Evolutionary conservation across 352 stramenopile species (phyloP).

Genomic region (Thraustochytrium aureum): DNA sequence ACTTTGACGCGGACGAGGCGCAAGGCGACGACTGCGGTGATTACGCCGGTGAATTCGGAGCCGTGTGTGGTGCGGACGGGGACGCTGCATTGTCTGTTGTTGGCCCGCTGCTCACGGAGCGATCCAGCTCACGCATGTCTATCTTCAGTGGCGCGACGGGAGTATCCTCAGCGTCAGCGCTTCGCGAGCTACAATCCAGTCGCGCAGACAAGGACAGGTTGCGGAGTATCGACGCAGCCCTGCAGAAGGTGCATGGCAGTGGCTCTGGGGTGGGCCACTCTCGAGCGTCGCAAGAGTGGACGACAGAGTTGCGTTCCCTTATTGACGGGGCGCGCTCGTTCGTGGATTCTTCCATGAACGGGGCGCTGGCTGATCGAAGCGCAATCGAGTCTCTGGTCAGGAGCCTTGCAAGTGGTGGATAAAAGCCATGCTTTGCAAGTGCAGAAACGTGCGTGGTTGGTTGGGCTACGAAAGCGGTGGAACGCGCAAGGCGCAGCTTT

Average conservation of each 20-base stretch:
- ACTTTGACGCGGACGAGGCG: not conserved
- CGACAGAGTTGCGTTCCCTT: not conserved
- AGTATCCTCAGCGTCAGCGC: not conserved
- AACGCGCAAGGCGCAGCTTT: not conserved
- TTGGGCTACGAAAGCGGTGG: not conserved
- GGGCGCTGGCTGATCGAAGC: not conserved
- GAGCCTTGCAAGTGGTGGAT: not conserved
- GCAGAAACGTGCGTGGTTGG: too few species aligned
- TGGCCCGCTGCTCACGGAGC: not conserved
- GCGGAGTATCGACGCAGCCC: not conserved
- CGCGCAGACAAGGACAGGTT: not conserved
- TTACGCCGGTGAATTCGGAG: not conserved
- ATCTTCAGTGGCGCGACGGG: not conserved
- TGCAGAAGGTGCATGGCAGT: not conserved
- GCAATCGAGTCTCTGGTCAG: not conserved
- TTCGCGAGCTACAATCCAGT: not conserved
- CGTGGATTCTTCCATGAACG: not conserved
- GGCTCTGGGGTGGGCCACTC: not conserved
- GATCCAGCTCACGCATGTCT: not conserved
- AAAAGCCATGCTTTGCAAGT: too few species aligned
- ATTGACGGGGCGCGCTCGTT: not conserved
- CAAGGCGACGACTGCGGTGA: not conserved
- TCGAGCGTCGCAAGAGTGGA: not conserved
- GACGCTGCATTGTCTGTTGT: not conserved
- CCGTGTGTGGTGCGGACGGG: not conserved